phyloP scores from a whole-genome alignment of 2,329 filamentous ascomycete species.

The Aureobasidium mangrovei region DNA sequence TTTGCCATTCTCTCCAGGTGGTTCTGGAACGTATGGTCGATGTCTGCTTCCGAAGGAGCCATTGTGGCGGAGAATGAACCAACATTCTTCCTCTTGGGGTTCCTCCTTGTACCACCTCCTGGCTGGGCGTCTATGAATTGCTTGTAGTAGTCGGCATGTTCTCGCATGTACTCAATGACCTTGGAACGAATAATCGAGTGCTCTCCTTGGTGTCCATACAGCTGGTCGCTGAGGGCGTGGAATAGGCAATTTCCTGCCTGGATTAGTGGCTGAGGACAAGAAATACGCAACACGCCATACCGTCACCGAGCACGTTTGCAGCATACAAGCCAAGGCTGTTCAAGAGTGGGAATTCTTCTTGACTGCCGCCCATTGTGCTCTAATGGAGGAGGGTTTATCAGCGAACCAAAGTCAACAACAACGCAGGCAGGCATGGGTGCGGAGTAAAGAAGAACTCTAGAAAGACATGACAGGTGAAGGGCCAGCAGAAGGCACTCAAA shows the following conservation, averaged over 20 bases:
- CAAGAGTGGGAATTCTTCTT: conserved; percentile 48
- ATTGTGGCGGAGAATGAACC: conserved; percentile 39
- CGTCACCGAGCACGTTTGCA: conserved; percentile 51
- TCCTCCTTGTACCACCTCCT: conserved; percentile 47
- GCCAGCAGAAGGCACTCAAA: not conserved
- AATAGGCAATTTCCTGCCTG: conserved; percentile 59
- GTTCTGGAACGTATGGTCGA: conserved; percentile 43
- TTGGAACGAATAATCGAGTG: conserved; percentile 50
- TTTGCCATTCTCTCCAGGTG: conserved; percentile 53
- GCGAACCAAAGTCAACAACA: conserved; percentile 15
- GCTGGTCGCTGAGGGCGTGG: conserved; percentile 58
- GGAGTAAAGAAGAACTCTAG: conserved; percentile 12
- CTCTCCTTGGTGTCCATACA: conserved; percentile 52
- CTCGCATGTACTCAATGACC: conserved; percentile 54
- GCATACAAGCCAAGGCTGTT: conserved; percentile 50
- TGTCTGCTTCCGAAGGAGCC: conserved; percentile 44
- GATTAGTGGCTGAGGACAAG: conserved; percentile 13
- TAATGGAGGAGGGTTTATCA: conserved; percentile 15
- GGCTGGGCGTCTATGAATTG: conserved; percentile 51
- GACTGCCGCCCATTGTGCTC: conserved; percentile 21
- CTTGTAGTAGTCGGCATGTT: conserved; percentile 54
- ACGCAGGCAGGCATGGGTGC: conserved; percentile 16
- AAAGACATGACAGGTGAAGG: conserved; percentile 16
- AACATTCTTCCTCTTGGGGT: conserved; percentile 49
- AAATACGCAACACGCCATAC: conserved; percentile 37